phyloP scores from a whole-genome alignment of 495 filamentous ascomycete genomes.

The Xanthoparmelia taractica region DNA sequence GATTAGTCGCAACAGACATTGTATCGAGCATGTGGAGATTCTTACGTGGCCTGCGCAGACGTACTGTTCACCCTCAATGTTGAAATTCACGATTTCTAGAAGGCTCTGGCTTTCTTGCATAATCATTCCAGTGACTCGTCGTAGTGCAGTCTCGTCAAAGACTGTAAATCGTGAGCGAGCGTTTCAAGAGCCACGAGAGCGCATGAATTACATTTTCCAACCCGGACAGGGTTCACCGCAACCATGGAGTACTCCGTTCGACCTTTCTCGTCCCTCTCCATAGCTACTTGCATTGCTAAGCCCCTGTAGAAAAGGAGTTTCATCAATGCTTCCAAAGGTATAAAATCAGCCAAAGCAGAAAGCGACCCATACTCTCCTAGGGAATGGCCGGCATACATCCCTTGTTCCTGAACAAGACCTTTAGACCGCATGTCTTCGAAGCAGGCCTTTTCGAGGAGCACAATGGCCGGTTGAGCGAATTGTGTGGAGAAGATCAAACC shows the following conservation, averaged over 20 bases:
- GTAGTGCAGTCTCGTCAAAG: no score
- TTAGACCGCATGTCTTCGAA: conserved; percentile 30
- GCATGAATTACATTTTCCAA: no score
- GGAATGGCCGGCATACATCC: conserved; percentile 37
- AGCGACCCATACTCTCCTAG: conserved; percentile 38
- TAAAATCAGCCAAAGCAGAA: conserved; percentile 26
- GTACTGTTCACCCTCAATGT: conserved; percentile 36
- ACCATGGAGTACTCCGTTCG: conserved; percentile 35
- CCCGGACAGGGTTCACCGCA: conserved; percentile 36
- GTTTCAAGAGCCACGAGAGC: no score
- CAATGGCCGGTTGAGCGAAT: conserved; percentile 38
- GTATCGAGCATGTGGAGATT: no score
- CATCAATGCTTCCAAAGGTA: conserved; percentile 28
- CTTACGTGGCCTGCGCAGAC: conserved; percentile 34
- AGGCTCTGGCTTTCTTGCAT: no score
- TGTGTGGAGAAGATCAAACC: conserved; percentile 37
- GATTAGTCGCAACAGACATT: no score
- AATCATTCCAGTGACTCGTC: no score
- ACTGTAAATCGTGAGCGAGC: no score
- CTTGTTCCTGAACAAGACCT: conserved; percentile 28
- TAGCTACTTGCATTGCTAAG: conserved; percentile 35
- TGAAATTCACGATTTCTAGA: conserved; percentile 41
- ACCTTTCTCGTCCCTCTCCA: conserved; percentile 30
- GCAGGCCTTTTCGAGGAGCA: conserved; percentile 33
- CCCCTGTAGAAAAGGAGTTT: conserved; percentile 39